Evolutionary conservation across 805 yeast species (phyloP).

Genomic region (Ogataea zsoltii): DNA sequence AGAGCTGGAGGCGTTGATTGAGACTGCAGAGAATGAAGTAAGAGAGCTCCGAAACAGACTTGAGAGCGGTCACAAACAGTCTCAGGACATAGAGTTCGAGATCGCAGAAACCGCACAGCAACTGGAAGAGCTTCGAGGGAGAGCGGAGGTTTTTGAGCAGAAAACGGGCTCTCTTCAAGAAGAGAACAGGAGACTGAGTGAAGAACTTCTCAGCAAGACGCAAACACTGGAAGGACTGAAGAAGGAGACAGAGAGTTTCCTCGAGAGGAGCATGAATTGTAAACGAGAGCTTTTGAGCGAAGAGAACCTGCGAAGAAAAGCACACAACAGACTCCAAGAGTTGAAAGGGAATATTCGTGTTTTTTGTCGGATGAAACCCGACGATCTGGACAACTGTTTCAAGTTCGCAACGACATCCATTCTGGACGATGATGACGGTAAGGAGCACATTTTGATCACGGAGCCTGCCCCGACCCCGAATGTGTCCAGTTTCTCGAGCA

Average conservation of each 20-base stretch:
- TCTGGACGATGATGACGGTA: constrained; percentile 22
- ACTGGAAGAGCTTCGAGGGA: constrained; percentile 2
- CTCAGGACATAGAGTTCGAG: not conserved
- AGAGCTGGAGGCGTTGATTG: not conserved
- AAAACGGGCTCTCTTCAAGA: constrained; percentile 7
- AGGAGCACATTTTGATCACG: constrained; percentile 32
- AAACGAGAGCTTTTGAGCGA: constrained; percentile 32
- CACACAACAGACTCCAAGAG: constrained; percentile 80
- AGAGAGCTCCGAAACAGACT: not conserved
- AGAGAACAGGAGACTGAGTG: constrained; percentile 11
- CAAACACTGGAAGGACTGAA: constrained; percentile 1
- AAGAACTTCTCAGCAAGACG: not conserved
- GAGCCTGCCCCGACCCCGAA: constrained; percentile 18
- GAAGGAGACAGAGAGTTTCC: constrained; percentile 25
- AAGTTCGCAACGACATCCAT: constrained; percentile 12
- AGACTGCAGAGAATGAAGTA: constrained; percentile 1
- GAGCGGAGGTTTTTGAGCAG: constrained; percentile 10
- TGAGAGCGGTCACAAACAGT: not conserved
- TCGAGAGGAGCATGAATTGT: constrained; percentile 26
- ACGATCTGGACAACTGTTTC: constrained; percentile 26
- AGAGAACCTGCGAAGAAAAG: constrained; percentile 46
- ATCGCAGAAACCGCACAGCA: not conserved
- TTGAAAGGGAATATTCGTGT: constrained; percentile 91
- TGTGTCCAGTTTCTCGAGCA: constrained; percentile 6
- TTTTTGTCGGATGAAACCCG: constrained; percentile 81